Evolutionary conservation across 2,329 filamentous ascomycete species (phyloP), one percentile per base, ranked within the genome.

Genomic region (Magnaporthiopsis incrustans): DNA sequence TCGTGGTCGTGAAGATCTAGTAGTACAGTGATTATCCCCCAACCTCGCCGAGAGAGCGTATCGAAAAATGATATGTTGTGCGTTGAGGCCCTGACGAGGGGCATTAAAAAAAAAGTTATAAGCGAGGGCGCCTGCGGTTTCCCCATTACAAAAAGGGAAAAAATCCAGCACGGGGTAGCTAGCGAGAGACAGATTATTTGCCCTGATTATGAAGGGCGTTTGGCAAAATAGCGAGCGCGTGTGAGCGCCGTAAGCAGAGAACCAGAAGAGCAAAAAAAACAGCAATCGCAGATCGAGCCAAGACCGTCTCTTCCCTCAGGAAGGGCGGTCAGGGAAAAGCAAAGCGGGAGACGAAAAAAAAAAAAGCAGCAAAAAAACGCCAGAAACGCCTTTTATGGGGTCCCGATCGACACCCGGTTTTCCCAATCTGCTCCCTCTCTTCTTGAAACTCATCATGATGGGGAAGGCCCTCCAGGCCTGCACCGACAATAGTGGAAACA

Each of bases 1-100:
- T 60, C 18, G 30, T 33, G 30, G n/a, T 33, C 32, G 59, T 60
- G 59, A 60, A 44, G 15, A 44, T 30, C 56, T 59, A 59, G 30
- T 62, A 57, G 61, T 62, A 62, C 61, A 62, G 27, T 12, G 27
- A 57, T 62, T 62, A 62, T 62, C 53, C 61, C 61, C 38, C 14
- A 56, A 33, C 61, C 61, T 38, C 59, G 44, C 61, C 38, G 50
- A 62, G 38, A 30, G 61, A 62, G 61, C 30, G 61, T 57, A 53
- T 62, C 4, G 60, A 53, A 61, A 61, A 27, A 30, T 30, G 5
- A 30, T 30, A 30, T 30, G 27, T 30, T 15, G 7, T 61, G 60
- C 8, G 7, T 30, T 61, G 38, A 61, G 26, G 22, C 30, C 58
- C 22, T n/a, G 12, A 6, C 22, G 15, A 25, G 38, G 27, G 33